Evolutionary conservation across 2,329 filamentous ascomycete genomes (phyloP), one percentile per base, ranked within the genome.

Genomic region (Alternaria longipes): DNA sequence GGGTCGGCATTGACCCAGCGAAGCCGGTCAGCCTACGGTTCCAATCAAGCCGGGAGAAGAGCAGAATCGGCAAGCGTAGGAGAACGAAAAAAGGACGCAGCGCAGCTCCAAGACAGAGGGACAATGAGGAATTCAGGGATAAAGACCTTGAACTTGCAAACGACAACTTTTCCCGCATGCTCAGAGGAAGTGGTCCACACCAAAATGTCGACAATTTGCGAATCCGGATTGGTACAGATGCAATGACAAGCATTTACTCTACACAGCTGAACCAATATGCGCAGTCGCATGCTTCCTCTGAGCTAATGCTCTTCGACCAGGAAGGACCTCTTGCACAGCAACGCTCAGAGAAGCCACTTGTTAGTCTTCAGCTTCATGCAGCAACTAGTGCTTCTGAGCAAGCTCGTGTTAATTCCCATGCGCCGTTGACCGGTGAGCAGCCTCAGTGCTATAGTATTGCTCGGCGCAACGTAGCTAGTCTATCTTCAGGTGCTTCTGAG

Each of bases 271-370:
- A 55, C 38, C 57, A 51, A 46, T 57, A 47, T 34, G 46, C 45
- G 32, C 54, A 50, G n/a, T 66, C 63, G 18, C 59, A 61, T 28
- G 64, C 62, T 40, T 74, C 69, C 16, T 77, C 76, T 8, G 75
- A 78, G 32, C 55, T 68, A 24, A 79, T 80, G 76, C 68, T 79
- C 9, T 76, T 80, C 53, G 77, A 78, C 51, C 65, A 75, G 50
- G 63, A 74, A 54, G 50, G 47, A 22, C 20, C 56, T 36, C 59
- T 66, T 53, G 59, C 60, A 62, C 53, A 50, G 45, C 54, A 49
- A 47, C 24, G 20, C 30, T 34, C 22, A 34, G 47, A 45, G 51
- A 56, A 59, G 38, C 54, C 52, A 44, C 40, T 30, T 50, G 63
- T 16, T 38, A 56, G 49, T 30, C 55, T 40, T 41, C 40, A 51